phyloP scores from a whole-genome alignment of 75 land plant genomes.

The Pinus taeda region DNA sequence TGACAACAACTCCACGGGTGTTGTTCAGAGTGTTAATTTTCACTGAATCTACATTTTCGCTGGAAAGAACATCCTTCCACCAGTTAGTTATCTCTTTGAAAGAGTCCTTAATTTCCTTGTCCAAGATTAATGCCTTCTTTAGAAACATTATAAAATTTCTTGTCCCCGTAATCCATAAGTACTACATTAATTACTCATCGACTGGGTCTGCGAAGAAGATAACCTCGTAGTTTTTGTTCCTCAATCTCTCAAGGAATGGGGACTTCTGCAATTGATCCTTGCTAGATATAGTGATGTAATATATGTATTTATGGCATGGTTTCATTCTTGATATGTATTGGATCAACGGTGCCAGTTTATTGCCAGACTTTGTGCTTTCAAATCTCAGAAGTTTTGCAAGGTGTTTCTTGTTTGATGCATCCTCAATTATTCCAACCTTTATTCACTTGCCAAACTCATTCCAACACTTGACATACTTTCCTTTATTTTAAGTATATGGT shows the following conservation, averaged over 20 bases:
- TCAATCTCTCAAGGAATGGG: conserved; percentile 92
- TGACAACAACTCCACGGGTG: conserved; percentile 93
- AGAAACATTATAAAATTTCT: conserved; percentile 95
- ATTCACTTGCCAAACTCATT: conserved; percentile 96
- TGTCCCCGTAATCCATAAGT: conserved; percentile 97
- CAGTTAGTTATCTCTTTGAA: conserved; percentile 90
- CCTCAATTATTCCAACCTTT: conserved; percentile 96
- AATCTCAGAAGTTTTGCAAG: conserved; percentile 93
- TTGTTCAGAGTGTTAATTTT: conserved; percentile 78
- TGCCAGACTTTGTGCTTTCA: conserved; percentile 90
- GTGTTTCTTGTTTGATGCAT: conserved; percentile 91
- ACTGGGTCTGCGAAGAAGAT: conserved; percentile 66
- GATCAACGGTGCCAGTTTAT: conserved; percentile 76
- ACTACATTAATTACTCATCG: conserved; percentile 95
- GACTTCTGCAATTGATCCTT: conserved; percentile 93
- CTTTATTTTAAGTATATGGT: conserved; percentile 67
- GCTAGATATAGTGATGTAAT: conserved; percentile 86
- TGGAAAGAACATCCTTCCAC: conserved; percentile 90
- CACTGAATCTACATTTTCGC: too few relatives aligned
- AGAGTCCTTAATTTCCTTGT: conserved; percentile 77
- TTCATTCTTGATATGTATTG: conserved; percentile 97
- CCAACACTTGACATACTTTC: conserved; percentile 91
- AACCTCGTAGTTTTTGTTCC: conserved; percentile 88
- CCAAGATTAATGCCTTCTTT: conserved; percentile 91
- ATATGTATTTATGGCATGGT: conserved; percentile 82